Evolutionary conservation across 352 stramenopile species (phyloP), one percentile per base, ranked within the genome.

Genomic region (Pythium aristosporum): DNA sequence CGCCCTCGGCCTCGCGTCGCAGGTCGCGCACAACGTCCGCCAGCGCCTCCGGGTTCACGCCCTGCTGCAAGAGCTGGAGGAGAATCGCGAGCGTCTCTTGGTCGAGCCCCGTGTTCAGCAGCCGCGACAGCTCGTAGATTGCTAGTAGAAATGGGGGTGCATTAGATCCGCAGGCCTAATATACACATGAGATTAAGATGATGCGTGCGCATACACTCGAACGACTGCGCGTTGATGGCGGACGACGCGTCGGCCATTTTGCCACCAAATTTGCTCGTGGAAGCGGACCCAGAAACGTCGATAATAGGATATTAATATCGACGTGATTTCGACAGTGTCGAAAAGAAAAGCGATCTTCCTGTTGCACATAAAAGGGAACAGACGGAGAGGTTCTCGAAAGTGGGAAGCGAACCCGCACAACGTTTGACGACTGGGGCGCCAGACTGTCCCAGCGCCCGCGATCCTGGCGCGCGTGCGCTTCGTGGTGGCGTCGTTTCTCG

Each of bases 61-160:
- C 91, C 56, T 91, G 92, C 67, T 97, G 84, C 52, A 95, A 76
- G 23, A 97, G 77, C 49, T 85, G 76, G 67, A 97, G 82, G 61
- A 97, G 73, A 65, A 96, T 94, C 58, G 74, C 77, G 44, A 97
- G 74, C 28, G 88, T 96, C 68, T 97, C 86, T 47, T 84, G 85
- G 64, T 97, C 89, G 37, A 97, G 73, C 0, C 91, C 91, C 23
- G 91, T 97, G 70, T 97, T 95, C 36, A 97, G 77, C 64, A 97
- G 76, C 18, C 77, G 87, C 41, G 89, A 96, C 23, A 97, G 83
- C 75, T 97, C 91, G 59, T 96, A 94, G 57, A 96, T 77, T 11
- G 89, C 88, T 94, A 61, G 18, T 50, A 55, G 5, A 32, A 12
- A 48, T 15, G 16, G 5, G 1, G 2, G 8, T 2, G 39, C 10